Evolutionary conservation across 148 eudicot species (phyloP), one percentile per base, ranked within the genome.

Genomic region (Pharnaceum exiguum): DNA sequence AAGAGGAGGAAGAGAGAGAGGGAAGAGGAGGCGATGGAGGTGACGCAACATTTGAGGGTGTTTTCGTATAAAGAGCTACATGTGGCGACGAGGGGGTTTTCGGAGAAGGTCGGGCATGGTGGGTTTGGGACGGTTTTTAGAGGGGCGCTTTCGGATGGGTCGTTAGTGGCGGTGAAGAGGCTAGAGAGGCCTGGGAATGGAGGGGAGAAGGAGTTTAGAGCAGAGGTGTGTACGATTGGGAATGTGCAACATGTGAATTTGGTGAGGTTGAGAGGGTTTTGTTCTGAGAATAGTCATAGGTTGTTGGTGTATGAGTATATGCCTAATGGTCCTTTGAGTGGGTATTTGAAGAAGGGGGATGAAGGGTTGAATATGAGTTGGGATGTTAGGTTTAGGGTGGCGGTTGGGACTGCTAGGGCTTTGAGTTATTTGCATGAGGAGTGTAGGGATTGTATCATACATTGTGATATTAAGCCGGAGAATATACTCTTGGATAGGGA

Each of bases 221-320:
- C 96, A 0, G 96, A 87, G 75, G 91, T 87, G 26, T 79, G 91
- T 65, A 87, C 96, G 1, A 87, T 87, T 45, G 96, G 96, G 25
- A 82, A 69, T 37, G 82, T 87, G 12, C 96, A 87, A 26, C 96
- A 87, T 78, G 84, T 87, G 29, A 87, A 87, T 68, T 70, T 87
- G 51, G 96, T 87, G 16, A 79, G 96, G 46, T 47, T 87, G 21
- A 73, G 91, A 24, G 96, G 96, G 0, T 87, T 84, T 56, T 87
- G 90, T 55, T 79, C 82, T 9, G 91, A 84, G 57, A 62, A 70
- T 19, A 66, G 75, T 28, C 90, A 79, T 27, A 79, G 90, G 52
- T 63, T 84, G 28, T 60, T 87, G 33, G 95, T 87, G 7, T 87
- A 87, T 70, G 95, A 87, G 23, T 84, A 76, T 70, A 87, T 87